Percentiles rank a stretch among this genome's conserved stretches.
Conservation (phyloP, 208 protist genomes). For the Angomonas desouzai region DNA sequence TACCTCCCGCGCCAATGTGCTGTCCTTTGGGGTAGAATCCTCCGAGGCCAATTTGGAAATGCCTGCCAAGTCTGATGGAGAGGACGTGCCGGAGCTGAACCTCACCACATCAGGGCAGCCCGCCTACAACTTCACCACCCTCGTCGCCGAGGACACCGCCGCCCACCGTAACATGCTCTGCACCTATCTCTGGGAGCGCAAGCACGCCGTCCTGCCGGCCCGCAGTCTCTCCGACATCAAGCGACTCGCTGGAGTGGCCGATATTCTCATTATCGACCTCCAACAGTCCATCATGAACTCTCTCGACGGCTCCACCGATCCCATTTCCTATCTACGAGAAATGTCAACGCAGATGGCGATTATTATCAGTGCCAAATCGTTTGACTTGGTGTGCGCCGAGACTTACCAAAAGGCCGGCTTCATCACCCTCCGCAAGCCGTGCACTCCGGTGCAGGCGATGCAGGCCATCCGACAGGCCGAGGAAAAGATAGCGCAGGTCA, state of each 20-base stretch:
- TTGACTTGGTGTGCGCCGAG: conserved; percentile 51
- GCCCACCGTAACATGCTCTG: conserved; percentile 87
- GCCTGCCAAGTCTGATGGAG: background rate
- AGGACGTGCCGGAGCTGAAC: background rate
- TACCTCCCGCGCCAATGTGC: background rate
- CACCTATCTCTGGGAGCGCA: conserved; percentile 80
- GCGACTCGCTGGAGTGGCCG: conserved; percentile 56
- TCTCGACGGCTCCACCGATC: conserved; percentile 36
- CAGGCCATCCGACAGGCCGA: conserved; percentile 71
- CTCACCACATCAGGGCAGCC: background rate
- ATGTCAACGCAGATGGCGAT: conserved; percentile 77
- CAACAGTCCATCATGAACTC: conserved; percentile 68
- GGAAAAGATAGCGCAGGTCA: conserved; percentile 65
- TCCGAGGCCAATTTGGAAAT: background rate
- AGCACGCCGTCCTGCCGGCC: conserved; percentile 82
- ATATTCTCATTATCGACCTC: conserved; percentile 86
- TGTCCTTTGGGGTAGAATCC: background rate
- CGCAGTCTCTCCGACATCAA: conserved; percentile 67
- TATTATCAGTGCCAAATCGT: conserved; percentile 63
- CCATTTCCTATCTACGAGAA: conserved; percentile 67
- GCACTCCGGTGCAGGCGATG: conserved; percentile 68
- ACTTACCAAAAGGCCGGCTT: conserved; percentile 80
- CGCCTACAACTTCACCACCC: conserved; percentile 62
- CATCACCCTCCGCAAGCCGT: conserved; percentile 82
- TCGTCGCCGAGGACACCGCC: conserved; percentile 77